Evolutionary conservation across 2,329 filamentous ascomycete genomes (phyloP), one percentile per base, ranked within the genome.

Genomic region (Lasiodiplodia gonubiensis): DNA sequence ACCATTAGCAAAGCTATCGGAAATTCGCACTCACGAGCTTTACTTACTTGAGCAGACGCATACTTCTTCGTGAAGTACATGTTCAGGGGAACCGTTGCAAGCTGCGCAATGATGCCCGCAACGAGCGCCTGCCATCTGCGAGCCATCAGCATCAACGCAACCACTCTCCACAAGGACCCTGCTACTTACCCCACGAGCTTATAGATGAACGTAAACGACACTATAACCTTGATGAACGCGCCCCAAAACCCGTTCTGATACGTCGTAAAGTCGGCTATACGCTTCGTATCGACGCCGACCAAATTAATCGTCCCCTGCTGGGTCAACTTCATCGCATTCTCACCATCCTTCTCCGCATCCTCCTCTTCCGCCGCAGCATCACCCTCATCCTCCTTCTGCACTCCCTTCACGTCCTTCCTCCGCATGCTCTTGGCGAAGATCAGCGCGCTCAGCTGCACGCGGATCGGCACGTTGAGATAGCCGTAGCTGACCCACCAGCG

Each of bases 381-480:
- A 30, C 78, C 72, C n/a, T 74, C 83, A 21, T 61, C 27, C 21
- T 46, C 27, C 72, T 86, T 88, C 42, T 81, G 72, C 7, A 74
- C 83, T 12, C 87, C 85, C 75, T 93, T 92, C 49, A 92, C 87
- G 75, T 94, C 92, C 75, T 94, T 94, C 59, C 89, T 86, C 52
- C 89, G 85, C 83, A 93, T 88, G 0, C 90, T 86, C 76, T 95
- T 95, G 68, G 89, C 86, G 72, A 94, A 94, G 18, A 94, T 86
- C 8, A 93, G 82, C 0, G 90, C 86, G 1, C 90, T 88, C 2
- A 95, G 80, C 72, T 93, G 89, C 33, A 88, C 85, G 63, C 90
- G 87, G 18, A 94, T 81, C 0, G 90, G 89, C 27, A 92, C 83
- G 54, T 84, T 84, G 12, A 94, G 75, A 63, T 87, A 84, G 0